Base-by-base conservation (phyloP, 257 asterid genomes). In the Paraleonurus japonicus region DNA sequence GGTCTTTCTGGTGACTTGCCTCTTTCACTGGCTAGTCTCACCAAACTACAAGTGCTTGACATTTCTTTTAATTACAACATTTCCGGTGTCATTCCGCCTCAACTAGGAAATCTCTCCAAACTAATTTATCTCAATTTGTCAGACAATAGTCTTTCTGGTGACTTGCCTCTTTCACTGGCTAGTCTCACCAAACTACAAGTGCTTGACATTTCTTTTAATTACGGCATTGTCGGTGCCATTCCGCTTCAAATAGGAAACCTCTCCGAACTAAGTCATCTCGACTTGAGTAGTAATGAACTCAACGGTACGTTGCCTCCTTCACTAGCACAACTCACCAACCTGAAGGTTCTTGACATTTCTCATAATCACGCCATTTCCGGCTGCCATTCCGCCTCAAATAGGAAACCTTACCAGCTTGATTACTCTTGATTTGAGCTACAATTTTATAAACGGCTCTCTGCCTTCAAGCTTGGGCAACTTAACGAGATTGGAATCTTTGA, bases 271-370 rank as follows among this genome's bases (percentile, higher is more conserved):
- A 59, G 58, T 32, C 7, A 45, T 48, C 71, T 75, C 37, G 17
- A 48, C 16, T 8, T 75, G 35, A 60, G 66, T 0, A 0, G 5
- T 0, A 67, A 67, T 43, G 0, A 0, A 0, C 20, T 75, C 57
- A 0, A 4, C 0, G 22, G 20, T 43, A 3, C 6, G 1, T 4
- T 75, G 23, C 69, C 74, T 58, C 62, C 11, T 45, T 67, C 63
- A 17, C 13, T 74, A 1, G 0, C 15, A 3, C 65, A 74, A 17
- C 78, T 74, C 28, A 27, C 53, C 33, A 7, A 39, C 4, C 26
- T 74, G 59, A 9, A n/a, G 22, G 53, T 32, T 0, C 69, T 74
- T 20, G 74, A 66, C n/a, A 8, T 57, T 66, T 66, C 54, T 66
- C 0, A 2, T 43, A 51, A 51, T 8, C 0, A 7, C n/a, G n/a